Evolutionary conservation across 257 asterid species (phyloP).

Genomic region (Euphrasia confusa): DNA sequence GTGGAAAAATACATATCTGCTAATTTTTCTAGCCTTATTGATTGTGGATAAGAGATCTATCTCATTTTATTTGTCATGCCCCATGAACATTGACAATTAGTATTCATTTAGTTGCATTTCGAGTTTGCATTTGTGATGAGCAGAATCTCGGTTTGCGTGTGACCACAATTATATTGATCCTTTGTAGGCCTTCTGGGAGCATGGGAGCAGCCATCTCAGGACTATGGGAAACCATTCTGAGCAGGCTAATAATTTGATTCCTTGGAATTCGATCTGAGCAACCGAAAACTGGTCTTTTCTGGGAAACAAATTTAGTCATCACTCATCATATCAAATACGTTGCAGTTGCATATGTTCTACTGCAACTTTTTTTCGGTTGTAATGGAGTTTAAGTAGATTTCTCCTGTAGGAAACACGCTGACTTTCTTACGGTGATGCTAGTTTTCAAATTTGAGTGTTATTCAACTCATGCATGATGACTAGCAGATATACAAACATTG

Average conservation of each 20-base stretch:
- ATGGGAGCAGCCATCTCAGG: conserved; percentile 73
- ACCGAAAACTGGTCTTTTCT: neutral
- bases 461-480: neutral
- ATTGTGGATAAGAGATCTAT: conserved; percentile 15
- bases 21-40: conserved; percentile 2
- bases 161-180: conserved; percentile 14
- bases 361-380: neutral
- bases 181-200: conserved; percentile 52
- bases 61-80: neutral
- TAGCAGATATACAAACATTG: too few relatives aligned
- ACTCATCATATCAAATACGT: neutral
- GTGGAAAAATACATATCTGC: neutral
- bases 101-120: conserved; percentile 1
- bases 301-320: neutral
- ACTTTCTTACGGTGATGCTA: neutral
- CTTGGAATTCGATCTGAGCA: conserved; percentile 38
- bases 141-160: neutral
- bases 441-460: neutral
- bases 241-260: conserved; percentile 4
- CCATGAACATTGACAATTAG: neutral
- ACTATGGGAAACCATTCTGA: conserved; percentile 62
- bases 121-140: conserved; percentile 9
- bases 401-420: neutral
- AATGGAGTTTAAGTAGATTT: neutral
- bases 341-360: neutral